A percentile compares a stretch with the other conserved stretches of the same genome.
These are phyloP conservation scores for Manihot esculenta DNA, from an alignment of 441 rosid genomes.

Conservation along the genomic window DNA sequence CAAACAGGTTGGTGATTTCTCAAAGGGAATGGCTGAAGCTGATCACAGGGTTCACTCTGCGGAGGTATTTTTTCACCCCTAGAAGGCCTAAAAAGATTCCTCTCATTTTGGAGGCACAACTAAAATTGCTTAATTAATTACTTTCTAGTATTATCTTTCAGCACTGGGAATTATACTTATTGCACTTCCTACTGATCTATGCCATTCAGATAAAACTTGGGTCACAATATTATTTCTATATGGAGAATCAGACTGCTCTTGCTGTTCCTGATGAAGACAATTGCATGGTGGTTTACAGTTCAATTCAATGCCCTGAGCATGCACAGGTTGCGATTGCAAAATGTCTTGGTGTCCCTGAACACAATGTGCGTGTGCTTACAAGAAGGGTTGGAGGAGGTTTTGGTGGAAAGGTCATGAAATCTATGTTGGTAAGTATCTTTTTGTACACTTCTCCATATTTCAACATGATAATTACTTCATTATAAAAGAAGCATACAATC, in stretches of 20 bases:
- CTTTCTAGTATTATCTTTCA: neutral
- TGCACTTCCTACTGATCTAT: slow-evolving; percentile 17
- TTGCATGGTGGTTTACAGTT: slow-evolving; percentile 74
- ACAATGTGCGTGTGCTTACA: slow-evolving; percentile 82
- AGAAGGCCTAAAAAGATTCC: neutral
- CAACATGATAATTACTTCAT: too few species aligned
- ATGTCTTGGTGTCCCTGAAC: slow-evolving; percentile 80
- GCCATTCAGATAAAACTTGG: slow-evolving; percentile 60
- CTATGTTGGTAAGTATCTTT: slow-evolving; percentile 65
- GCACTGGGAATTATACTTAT: neutral
- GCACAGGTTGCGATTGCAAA: slow-evolving; percentile 56
- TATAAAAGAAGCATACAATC: too few species aligned
- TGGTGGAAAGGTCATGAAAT: slow-evolving; percentile 73
- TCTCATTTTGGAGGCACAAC: neutral
- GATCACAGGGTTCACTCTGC: slow-evolving; percentile 66
- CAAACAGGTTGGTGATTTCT: slow-evolving; percentile 59
- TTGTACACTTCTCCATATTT: too few species aligned
- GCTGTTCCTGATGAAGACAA: slow-evolving; percentile 97
- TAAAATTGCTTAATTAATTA: neutral
- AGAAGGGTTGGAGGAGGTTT: slow-evolving; percentile 95
- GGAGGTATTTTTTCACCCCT: slow-evolving; percentile 48
- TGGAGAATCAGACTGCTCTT: slow-evolving; percentile 90
- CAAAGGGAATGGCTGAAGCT: slow-evolving; percentile 87
- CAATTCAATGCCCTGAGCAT: slow-evolving; percentile 61
- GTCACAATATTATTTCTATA: slow-evolving; percentile 86